Conservation (phyloP, 306 rosid species). For the Vicia villosa region DNA sequence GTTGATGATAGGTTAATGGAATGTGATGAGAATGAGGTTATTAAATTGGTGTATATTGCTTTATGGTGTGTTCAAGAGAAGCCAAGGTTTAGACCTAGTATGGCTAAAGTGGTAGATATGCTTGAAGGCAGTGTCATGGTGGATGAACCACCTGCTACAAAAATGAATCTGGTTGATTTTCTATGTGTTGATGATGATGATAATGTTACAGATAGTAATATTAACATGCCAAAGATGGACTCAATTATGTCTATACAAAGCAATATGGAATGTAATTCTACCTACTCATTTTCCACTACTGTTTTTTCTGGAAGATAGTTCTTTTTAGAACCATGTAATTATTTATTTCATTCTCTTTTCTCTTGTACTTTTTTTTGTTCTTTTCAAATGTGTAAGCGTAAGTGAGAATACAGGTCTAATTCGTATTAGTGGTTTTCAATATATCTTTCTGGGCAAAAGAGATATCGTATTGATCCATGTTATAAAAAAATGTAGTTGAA, state of each 20-base stretch:
- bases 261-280: constrained; percentile 27
- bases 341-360: background rate
- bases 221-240: constrained; percentile 1
- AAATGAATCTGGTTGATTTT: constrained; percentile 62
- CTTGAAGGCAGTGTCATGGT: constrained; percentile 61
- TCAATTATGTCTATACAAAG: constrained; percentile 26
- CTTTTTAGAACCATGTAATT: background rate
- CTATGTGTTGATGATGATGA: constrained; percentile 45
- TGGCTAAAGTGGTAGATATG: constrained; percentile 71
- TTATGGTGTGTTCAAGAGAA: constrained; percentile 84
- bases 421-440: no score
- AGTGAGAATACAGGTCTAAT: background rate
- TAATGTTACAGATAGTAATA: constrained; percentile 30
- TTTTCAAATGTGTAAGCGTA: background rate
- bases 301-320: constrained; percentile 49
- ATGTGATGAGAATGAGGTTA: constrained; percentile 55
- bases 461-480: background rate
- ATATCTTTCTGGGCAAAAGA: no score
- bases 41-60: constrained; percentile 57
- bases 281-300: constrained; percentile 51
- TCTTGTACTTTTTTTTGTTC: background rate
- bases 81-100: constrained; percentile 65
- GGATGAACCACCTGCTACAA: constrained; percentile 69
- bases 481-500: background rate
- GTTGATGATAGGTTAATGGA: constrained; percentile 60